phyloP scores from a whole-genome alignment of 139 green algal genomes.

The Volvox africanus region DNA sequence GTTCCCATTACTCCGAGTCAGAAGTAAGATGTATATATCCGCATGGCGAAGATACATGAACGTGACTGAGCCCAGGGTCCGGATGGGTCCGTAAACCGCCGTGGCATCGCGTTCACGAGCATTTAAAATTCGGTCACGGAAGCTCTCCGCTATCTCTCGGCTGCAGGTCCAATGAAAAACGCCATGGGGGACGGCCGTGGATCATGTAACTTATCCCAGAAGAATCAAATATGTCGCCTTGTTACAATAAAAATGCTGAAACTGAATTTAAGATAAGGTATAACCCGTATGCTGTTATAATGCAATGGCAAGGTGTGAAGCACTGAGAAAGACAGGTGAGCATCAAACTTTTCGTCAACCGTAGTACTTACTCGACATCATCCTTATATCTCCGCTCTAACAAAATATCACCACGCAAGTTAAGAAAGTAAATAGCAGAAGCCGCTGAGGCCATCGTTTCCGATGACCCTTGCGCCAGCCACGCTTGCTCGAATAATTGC shows the following conservation, averaged over 20 bases:
- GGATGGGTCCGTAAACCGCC: constrained; percentile 75
- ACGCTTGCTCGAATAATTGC: neutral
- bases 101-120: constrained; percentile 63
- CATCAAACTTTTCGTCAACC: neutral
- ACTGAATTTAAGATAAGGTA: too few species aligned
- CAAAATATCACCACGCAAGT: constrained; percentile 92
- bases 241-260: too few species aligned
- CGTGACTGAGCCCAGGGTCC: constrained; percentile 81
- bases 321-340: neutral
- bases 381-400: constrained; percentile 93
- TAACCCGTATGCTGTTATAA: neutral
- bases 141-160: constrained; percentile 87
- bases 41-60: constrained; percentile 91
- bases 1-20: constrained; percentile 93
- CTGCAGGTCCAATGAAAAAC: constrained; percentile 55
- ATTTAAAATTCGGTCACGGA: constrained; percentile 92
- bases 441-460: constrained; percentile 30
- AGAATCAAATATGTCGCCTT: neutral
- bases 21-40: constrained; percentile 95
- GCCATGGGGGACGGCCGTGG: neutral
- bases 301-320: neutral
- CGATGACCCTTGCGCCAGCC: neutral
- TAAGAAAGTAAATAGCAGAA: constrained; percentile 94
- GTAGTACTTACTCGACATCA: constrained; percentile 88
- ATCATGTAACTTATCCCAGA: neutral